These are phyloP conservation scores for Tulasnella sp. DNA, from an alignment of 768 basidiomycete species.

Conservation along the genomic window DNA sequence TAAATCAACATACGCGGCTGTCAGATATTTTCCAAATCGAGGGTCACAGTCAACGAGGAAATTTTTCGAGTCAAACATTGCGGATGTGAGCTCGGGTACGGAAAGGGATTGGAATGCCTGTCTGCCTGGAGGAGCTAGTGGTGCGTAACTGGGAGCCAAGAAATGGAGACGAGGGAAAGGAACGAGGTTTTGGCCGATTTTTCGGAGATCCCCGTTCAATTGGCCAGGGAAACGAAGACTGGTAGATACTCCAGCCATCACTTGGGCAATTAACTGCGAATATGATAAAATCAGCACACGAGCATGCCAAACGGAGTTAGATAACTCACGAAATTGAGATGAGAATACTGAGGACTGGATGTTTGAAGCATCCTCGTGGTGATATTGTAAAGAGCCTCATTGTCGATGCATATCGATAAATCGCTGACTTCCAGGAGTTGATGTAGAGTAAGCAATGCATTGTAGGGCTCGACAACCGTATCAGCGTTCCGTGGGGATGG, in stretches of 20 bases:
- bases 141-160: conserved; percentile 90
- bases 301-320: neutral
- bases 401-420: conserved; percentile 72
- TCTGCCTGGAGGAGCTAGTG: conserved; percentile 59
- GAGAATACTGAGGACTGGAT: neutral
- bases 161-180: conserved; percentile 97
- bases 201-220: conserved; percentile 79
- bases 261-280: conserved; percentile 57
- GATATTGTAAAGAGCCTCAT: conserved; percentile 42
- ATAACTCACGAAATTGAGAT: neutral
- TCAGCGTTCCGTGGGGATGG: conserved; percentile 42
- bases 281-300: conserved; percentile 3
- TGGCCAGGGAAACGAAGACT: conserved; percentile 90
- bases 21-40: conserved; percentile 67
- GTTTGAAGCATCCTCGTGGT: neutral
- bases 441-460: conserved; percentile 69
- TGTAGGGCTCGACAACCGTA: conserved; percentile 44
- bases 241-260: conserved; percentile 92
- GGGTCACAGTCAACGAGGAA: conserved; percentile 76
- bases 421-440: conserved; percentile 85
- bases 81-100: conserved; percentile 53
- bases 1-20: conserved; percentile 38
- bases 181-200: conserved; percentile 85
- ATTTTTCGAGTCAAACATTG: conserved; percentile 63
- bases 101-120: conserved; percentile 46